These are phyloP conservation scores for Uronychia binucleata DNA, from an alignment of 73 alveolate species.

Conservation along the genomic window DNA sequence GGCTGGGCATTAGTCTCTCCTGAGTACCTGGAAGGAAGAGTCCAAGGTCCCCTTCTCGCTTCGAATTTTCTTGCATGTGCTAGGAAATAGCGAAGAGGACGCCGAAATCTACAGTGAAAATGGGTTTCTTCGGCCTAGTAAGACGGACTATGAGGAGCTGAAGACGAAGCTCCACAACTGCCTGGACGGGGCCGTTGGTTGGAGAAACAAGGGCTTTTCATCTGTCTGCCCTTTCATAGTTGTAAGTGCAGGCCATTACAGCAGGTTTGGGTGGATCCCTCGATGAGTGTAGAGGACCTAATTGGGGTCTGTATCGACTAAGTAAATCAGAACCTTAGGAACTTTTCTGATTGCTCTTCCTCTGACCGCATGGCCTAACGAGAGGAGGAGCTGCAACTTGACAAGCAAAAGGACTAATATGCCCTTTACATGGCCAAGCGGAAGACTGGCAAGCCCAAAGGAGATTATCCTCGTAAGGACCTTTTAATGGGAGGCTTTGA, in stretches of 20 bases:
- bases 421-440: neutral
- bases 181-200: neutral
- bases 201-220: neutral
- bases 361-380: too few species aligned
- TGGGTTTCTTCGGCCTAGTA: neutral
- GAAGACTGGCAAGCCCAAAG: neutral
- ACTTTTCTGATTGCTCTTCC: too few species aligned
- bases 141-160: neutral
- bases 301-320: neutral
- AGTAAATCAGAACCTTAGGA: neutral
- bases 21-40: neutral
- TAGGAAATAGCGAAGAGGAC: neutral
- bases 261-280: neutral
- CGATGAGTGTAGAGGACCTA: neutral
- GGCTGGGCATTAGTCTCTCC: neutral
- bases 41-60: neutral
- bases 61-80: neutral
- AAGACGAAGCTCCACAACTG: neutral
- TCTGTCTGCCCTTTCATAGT: neutral
- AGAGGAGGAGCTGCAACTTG: too few species aligned
- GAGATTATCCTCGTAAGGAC: neutral
- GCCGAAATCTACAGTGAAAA: neutral
- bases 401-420: neutral
- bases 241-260: neutral
- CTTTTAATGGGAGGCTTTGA: neutral